Conservation (phyloP, 352 stramenopile genomes). For the Phytophthora uliginosa region DNA sequence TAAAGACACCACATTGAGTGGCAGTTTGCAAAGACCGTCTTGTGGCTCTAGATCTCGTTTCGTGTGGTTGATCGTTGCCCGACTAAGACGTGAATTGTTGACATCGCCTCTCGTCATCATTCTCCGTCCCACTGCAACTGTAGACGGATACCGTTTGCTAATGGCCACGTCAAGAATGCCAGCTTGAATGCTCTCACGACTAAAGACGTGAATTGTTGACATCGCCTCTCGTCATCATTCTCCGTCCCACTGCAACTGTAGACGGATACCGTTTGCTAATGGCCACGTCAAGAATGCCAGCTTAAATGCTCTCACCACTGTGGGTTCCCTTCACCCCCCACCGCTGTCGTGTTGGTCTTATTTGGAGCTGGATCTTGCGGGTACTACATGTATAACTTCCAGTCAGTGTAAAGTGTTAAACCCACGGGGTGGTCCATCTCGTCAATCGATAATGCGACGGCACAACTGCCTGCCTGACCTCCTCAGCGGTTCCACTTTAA, state of each 20-base stretch:
- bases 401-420: no score
- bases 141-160: no score
- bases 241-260: background rate
- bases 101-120: background rate
- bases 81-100: conserved; percentile 4
- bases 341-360: no score
- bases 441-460: conserved; percentile 20
- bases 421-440: conserved; percentile 4
- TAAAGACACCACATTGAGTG: background rate
- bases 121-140: background rate
- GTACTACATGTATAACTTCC: no score
- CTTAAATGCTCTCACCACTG: no score
- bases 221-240: background rate
- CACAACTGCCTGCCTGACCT: conserved; percentile 9
- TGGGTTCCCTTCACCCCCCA: no score
- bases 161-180: no score
- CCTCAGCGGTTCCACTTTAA: background rate
- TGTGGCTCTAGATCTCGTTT: conserved; percentile 7
- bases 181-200: no score
- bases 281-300: no score
- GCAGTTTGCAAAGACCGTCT: background rate
- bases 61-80: background rate
- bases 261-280: no score
- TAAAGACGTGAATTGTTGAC: conserved; percentile 2
- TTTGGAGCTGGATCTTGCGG: no score